Conservation (phyloP, 208 protist genomes). For the Phytomonas francai region DNA sequence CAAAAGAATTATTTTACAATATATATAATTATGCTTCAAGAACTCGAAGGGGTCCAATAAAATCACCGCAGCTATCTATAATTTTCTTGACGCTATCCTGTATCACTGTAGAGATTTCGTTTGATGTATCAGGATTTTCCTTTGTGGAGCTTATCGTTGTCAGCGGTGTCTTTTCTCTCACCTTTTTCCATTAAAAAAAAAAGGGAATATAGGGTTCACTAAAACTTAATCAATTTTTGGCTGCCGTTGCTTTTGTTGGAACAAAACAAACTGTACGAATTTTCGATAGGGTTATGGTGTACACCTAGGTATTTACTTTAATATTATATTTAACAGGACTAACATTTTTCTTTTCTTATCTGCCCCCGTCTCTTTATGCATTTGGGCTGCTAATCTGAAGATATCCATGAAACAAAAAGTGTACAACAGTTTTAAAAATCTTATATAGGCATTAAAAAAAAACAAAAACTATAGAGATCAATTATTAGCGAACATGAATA, state of each 20-base stretch:
- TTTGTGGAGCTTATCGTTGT: not conserved
- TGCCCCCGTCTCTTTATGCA: not conserved
- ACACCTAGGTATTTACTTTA: not conserved
- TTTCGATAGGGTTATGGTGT: not conserved
- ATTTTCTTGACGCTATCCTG: not conserved
- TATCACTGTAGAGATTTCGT: not conserved
- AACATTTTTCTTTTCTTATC: not conserved
- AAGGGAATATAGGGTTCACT: not conserved
- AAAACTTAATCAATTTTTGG: not conserved
- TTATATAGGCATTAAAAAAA: not conserved
- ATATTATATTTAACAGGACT: not conserved
- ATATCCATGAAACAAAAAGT: not conserved
- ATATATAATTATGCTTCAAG: not conserved
- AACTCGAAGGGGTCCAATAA: not conserved
- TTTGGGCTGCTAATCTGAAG: not conserved
- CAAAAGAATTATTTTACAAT: not conserved
- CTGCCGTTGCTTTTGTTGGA: not conserved
- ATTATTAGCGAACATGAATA: not conserved
- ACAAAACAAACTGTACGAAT: not conserved
- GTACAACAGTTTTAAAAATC: not conserved
- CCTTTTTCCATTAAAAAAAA: not conserved
- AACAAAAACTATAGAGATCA: not conserved
- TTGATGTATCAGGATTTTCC: not conserved
- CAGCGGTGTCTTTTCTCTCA: not conserved
- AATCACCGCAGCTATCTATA: not conserved